Conservation (phyloP, 108 stramenopile species). For the Nannochloropsis granulata region DNA sequence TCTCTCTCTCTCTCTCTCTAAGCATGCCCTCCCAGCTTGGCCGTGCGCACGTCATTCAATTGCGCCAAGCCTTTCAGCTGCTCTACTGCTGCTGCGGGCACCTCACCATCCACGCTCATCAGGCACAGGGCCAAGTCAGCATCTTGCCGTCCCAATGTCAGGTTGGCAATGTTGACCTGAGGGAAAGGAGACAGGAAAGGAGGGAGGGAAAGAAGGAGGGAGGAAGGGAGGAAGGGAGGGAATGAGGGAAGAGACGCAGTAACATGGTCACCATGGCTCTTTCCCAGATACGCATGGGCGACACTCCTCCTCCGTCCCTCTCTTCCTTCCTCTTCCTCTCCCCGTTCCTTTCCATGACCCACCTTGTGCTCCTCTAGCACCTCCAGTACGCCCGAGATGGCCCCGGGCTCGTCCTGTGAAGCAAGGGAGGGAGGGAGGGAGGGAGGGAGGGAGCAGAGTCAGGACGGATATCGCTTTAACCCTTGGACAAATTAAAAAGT, state of each 20-base stretch:
- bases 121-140: slow-evolving; percentile 32
- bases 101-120: slow-evolving; percentile 26
- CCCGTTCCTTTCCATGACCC: slow-evolving; percentile 26
- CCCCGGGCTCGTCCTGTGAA: slow-evolving; percentile 39
- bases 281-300: background rate
- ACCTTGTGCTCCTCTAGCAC: slow-evolving; percentile 24
- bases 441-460: slow-evolving; percentile 23
- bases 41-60: no score
- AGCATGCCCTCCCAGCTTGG: no score
- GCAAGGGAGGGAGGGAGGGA: background rate
- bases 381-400: slow-evolving; percentile 27
- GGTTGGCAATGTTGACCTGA: background rate
- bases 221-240: background rate
- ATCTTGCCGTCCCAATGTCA: background rate
- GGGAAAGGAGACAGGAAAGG: no score
- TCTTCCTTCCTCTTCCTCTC: slow-evolving; percentile 3
- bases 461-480: background rate
- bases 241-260: background rate
- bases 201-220: background rate
- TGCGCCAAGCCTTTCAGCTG: slow-evolving; percentile 7
- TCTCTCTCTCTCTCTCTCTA: background rate
- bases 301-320: background rate
- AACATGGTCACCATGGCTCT: background rate
- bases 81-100: slow-evolving; percentile 11
- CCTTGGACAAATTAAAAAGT: background rate